A percentile compares a stretch with the other conserved stretches of the same genome.
phyloP scores from a whole-genome alignment of 2,329 filamentous ascomycete genomes.

The Colletotrichum euphorbiae region DNA sequence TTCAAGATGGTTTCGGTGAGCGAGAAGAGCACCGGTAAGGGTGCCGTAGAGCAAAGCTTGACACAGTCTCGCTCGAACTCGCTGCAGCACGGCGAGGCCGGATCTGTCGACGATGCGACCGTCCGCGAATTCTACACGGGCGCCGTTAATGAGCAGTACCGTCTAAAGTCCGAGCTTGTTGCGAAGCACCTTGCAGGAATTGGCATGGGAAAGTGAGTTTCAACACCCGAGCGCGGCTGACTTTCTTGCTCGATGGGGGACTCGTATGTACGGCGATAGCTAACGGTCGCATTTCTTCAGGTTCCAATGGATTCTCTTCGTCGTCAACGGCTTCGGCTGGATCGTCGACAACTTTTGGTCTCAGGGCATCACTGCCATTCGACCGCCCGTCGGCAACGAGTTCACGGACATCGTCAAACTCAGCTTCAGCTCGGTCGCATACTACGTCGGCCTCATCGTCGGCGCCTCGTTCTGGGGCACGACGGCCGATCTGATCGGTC shows the following conservation, averaged over 20 bases:
- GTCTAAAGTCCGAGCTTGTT: conserved; percentile 49
- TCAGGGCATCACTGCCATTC: conserved; percentile 50
- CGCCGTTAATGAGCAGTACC: conserved; percentile 47
- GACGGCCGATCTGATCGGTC: conserved; percentile 55
- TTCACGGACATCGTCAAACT: conserved; percentile 48
- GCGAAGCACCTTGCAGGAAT: conserved; percentile 46
- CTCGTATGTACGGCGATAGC: not conserved
- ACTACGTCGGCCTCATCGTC: conserved; percentile 57
- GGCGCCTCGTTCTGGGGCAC: conserved; percentile 60
- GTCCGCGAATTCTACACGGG: conserved; percentile 53
- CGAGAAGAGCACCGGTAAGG: conserved; percentile 32
- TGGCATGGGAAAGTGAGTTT: conserved; percentile 50
- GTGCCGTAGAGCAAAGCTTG: conserved; percentile 14
- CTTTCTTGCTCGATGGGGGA: not conserved
- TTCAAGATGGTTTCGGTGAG: conserved; percentile 25
- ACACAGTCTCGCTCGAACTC: conserved; percentile 28
- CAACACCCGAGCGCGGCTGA: not conserved
- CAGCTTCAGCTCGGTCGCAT: conserved; percentile 51
- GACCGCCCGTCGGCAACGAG: conserved; percentile 49
- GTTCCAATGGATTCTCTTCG: conserved; percentile 57
- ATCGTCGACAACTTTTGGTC: conserved; percentile 58
- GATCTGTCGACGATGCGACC: conserved; percentile 44
- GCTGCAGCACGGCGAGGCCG: conserved; percentile 24
- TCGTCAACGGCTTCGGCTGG: conserved; percentile 60
- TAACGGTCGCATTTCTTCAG: conserved; percentile 36